Percentiles rank a stretch among this genome's conserved stretches.
Conservation (phyloP, 2,329 filamentous ascomycete genomes). For the Colletotrichum eremochloae region DNA sequence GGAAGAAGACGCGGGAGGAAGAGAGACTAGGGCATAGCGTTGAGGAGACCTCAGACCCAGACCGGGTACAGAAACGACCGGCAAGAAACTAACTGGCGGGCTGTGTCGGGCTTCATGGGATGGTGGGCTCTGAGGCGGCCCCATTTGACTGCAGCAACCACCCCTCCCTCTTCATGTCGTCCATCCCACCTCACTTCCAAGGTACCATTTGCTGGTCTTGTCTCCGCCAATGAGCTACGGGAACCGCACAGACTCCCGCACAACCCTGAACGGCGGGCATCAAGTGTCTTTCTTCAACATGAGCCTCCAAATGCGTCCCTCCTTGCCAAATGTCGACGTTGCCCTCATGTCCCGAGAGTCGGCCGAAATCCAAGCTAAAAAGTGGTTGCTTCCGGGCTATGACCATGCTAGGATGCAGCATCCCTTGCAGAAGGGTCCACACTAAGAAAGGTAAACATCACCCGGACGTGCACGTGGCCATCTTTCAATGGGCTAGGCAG, state of each 20-base stretch:
- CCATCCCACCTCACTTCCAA: slow-evolving; percentile 38
- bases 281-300: slow-evolving; percentile 26
- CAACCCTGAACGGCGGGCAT: slow-evolving; percentile 41
- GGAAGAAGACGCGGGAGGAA: slow-evolving; percentile 36
- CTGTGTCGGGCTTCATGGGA: slow-evolving; percentile 39
- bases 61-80: slow-evolving; percentile 26
- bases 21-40: slow-evolving; percentile 35
- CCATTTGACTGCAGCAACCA: slow-evolving; percentile 39
- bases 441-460: slow-evolving; percentile 39
- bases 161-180: slow-evolving; percentile 32
- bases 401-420: slow-evolving; percentile 30
- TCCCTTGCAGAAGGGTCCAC: slow-evolving; percentile 38
- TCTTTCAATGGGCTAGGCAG: slow-evolving; percentile 38
- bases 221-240: slow-evolving; percentile 43
- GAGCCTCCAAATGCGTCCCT: slow-evolving; percentile 36
- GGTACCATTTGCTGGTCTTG: slow-evolving; percentile 34
- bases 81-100: slow-evolving; percentile 31
- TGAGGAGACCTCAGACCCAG: slow-evolving; percentile 11
- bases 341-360: slow-evolving; percentile 3
- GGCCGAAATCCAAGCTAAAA: slow-evolving; percentile 38
- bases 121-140: slow-evolving; percentile 39
- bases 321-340: not conserved
- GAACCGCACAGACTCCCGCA: slow-evolving; percentile 45
- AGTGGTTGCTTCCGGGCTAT: slow-evolving; percentile 35
- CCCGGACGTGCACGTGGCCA: slow-evolving; percentile 42